Percentiles rank a stretch among this genome's conserved stretches.
These are phyloP conservation scores for Pseudogymnoascus verrucosus DNA, from an alignment of 2,329 filamentous ascomycete genomes.

Conservation along the genomic window DNA sequence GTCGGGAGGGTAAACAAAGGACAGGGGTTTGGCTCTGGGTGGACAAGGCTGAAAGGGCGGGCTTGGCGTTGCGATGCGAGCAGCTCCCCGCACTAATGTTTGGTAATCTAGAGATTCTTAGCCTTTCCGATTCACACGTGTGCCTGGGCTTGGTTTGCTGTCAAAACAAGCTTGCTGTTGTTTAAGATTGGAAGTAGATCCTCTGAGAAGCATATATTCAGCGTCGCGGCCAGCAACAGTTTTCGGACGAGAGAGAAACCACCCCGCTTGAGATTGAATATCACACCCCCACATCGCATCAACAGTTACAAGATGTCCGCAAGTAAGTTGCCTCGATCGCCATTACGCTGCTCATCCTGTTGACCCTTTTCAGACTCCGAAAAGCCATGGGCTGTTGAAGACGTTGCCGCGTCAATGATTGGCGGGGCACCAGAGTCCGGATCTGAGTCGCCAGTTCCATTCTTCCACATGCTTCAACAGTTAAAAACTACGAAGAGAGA, in stretches of 20 bases:
- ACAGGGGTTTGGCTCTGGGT: neutral
- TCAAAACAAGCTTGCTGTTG: neutral
- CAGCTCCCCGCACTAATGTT: neutral
- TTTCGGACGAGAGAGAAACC: neutral
- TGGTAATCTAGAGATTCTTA: neutral
- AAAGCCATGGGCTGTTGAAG: conserved; percentile 47
- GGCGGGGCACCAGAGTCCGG: conserved; percentile 49
- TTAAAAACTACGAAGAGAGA: conserved; percentile 95
- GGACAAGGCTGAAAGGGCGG: neutral
- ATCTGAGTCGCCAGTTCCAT: conserved; percentile 69
- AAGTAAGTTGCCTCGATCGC: neutral
- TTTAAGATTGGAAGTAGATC: neutral
- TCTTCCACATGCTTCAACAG: conserved; percentile 89
- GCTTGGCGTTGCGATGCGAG: neutral
- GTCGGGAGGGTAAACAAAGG: neutral
- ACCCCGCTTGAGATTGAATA: neutral
- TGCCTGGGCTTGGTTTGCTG: neutral
- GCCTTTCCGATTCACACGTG: neutral
- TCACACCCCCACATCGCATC: neutral
- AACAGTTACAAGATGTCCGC: neutral
- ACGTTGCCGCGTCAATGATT: conserved; percentile 58
- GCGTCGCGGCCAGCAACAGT: neutral
- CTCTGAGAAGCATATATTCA: neutral
- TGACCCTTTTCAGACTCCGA: neutral
- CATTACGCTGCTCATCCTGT: neutral